These are phyloP conservation scores for Porpolomopsis calyptriformis DNA, from an alignment of 768 basidiomycete species.

Conservation along the genomic window DNA sequence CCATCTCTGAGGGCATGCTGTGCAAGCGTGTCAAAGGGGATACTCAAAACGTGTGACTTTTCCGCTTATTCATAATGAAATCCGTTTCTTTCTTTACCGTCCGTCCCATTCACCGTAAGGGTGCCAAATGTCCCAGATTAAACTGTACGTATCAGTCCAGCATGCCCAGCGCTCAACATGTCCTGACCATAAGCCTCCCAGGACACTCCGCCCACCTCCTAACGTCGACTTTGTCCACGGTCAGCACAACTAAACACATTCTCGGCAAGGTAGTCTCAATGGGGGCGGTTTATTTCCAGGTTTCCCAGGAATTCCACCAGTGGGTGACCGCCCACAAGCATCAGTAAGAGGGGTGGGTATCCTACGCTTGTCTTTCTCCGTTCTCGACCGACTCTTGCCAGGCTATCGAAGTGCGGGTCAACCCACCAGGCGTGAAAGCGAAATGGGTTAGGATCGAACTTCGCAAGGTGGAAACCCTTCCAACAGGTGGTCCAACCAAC, in stretches of 20 bases:
- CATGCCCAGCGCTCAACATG: neutral
- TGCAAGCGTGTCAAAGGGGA: neutral
- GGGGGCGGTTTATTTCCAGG: constrained; percentile 34
- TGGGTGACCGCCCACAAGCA: constrained; percentile 67
- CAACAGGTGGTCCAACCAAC: constrained; percentile 56
- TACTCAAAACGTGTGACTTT: neutral
- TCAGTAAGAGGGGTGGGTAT: constrained; percentile 73
- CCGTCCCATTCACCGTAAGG: neutral
- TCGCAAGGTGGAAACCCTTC: constrained; percentile 79
- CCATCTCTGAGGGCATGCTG: neutral
- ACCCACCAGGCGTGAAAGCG: constrained; percentile 67
- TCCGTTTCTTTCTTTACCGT: neutral
- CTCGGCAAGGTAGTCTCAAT: neutral
- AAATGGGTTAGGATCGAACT: constrained; percentile 90
- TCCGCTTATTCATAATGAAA: neutral
- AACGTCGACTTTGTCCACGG: constrained; percentile 86
- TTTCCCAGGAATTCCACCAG: constrained; percentile 80
- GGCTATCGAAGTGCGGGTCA: constrained; percentile 81
- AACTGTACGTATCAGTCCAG: constrained; percentile 27
- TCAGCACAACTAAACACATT: constrained; percentile 15
- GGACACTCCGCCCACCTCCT: constrained; percentile 76
- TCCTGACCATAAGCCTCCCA: constrained; percentile 18
- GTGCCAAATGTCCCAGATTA: constrained; percentile 31
- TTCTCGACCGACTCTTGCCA: constrained; percentile 22
- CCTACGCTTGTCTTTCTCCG: constrained; percentile 2